Evolutionary conservation across 2,329 filamentous ascomycete genomes (phyloP), one percentile per base, ranked within the genome.

Genomic region (Huntiella savannae): DNA sequence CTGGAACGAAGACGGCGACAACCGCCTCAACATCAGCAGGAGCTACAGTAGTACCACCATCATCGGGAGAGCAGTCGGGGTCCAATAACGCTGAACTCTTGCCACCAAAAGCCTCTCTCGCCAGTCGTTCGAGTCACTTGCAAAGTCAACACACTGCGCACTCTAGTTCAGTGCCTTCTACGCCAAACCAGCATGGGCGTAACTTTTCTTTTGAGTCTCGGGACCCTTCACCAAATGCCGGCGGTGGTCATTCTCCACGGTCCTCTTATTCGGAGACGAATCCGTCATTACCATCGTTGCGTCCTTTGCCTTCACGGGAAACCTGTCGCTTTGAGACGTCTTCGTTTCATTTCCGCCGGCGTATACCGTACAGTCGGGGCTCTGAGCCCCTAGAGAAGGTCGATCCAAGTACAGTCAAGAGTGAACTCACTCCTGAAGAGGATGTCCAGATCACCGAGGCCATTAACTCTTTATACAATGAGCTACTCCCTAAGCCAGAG

Each of bases 321-420:
- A 71, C 75, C 55, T 98, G 91, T 66, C 83, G 80, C 58, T 95
- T 82, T 63, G 91, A 98, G 66, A 92, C 84, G 10, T 81, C 80
- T 16, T 75, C 86, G 59, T 78, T 84, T 17, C 78, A 82, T 58
- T 81, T 82, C 43, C 78, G 84, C 55, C 73, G 91, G 59, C 74
- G 91, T 55, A 92, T 98, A 70, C 84, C 85, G 15, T 98, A 98
- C 64, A 86, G 77, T 53, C 71, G 91, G 48, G 87, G 87, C n/a
- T 77, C 77, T 51, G 82, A 93, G 52, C 70, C 74, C 52, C 64
- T 96, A 42, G 79, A 83, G 48, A 78, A 74, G 57, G 69, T 80
- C 45, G 77, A 82, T 52, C 68, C 77, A 55, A 69, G 77, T 45
- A 86, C 81, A 57, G 70, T 83, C 55, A 77, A 92, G 65, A 75